Evolutionary conservation across 2,329 filamentous ascomycete species (phyloP).

Genomic region (Xylaria hypoxylon): DNA sequence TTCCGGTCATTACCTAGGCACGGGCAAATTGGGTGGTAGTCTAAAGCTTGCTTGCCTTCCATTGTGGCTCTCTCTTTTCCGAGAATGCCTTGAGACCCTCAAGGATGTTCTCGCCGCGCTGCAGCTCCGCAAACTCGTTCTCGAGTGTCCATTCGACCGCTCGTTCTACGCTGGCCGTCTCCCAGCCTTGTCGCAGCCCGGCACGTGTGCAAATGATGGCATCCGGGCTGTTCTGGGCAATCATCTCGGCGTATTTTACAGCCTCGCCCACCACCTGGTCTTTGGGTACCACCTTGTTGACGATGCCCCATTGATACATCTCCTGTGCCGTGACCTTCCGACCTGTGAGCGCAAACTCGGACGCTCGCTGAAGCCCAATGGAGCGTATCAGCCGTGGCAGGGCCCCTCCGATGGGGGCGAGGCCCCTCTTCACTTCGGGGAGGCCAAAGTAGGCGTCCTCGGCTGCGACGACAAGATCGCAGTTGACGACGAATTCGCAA

Average conservation of each 20-base stretch:
- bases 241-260: slow-evolving; percentile 76
- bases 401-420: slow-evolving; percentile 45
- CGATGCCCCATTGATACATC: slow-evolving; percentile 44
- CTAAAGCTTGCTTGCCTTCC: slow-evolving; percentile 47
- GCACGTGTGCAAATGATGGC: slow-evolving; percentile 47
- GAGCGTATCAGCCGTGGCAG: slow-evolving; percentile 44
- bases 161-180: slow-evolving; percentile 47
- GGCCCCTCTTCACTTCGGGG: slow-evolving; percentile 44
- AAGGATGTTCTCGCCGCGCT: slow-evolving; percentile 48
- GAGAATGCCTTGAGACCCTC: slow-evolving; percentile 49
- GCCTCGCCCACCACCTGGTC: slow-evolving; percentile 76
- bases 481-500: slow-evolving; percentile 70
- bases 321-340: slow-evolving; percentile 45
- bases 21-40: not conserved
- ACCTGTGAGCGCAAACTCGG: slow-evolving; percentile 45
- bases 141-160: slow-evolving; percentile 46
- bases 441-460: slow-evolving; percentile 65
- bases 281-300: slow-evolving; percentile 45
- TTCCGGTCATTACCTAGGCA: no score
- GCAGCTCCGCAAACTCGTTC: slow-evolving; percentile 49
- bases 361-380: slow-evolving; percentile 43
- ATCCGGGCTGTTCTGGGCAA: slow-evolving; percentile 46
- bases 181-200: slow-evolving; percentile 45
- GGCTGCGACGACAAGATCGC: slow-evolving; percentile 69
- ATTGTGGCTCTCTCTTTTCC: slow-evolving; percentile 48